Evolutionary conservation across 306 rosid species (phyloP).

Genomic region (Delonix regia): DNA sequence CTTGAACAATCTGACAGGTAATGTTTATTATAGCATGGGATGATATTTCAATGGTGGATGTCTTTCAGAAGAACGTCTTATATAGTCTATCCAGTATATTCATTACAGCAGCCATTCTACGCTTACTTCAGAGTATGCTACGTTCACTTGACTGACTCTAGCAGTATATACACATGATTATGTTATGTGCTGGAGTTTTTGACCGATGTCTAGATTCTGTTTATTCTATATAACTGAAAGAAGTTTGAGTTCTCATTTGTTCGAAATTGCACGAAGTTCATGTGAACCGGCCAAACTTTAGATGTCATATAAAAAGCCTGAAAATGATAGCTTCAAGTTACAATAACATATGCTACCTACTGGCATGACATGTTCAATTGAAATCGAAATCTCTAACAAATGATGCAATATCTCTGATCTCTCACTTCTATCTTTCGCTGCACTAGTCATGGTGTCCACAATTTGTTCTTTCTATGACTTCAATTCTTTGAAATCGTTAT

Average conservation of each 20-base stretch:
- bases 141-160: slow-evolving; percentile 33
- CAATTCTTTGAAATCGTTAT: slow-evolving; percentile 17
- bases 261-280: slow-evolving; percentile 21
- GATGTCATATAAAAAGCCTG: slow-evolving; percentile 21
- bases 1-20: slow-evolving; percentile 55
- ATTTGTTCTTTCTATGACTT: slow-evolving; percentile 23
- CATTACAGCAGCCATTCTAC: slow-evolving; percentile 95
- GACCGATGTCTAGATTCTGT: slow-evolving; percentile 5
- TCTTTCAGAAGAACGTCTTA: slow-evolving; percentile 68
- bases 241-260: slow-evolving; percentile 29
- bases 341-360: background rate
- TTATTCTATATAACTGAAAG: slow-evolving; percentile 14
- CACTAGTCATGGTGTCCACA: background rate
- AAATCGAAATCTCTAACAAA: slow-evolving; percentile 12
- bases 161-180: background rate
- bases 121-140: slow-evolving; percentile 83
- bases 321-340: slow-evolving; percentile 11
- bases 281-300: slow-evolving; percentile 14
- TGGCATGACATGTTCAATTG: slow-evolving; percentile 1
- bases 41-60: slow-evolving; percentile 53
- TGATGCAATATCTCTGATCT: slow-evolving; percentile 14
- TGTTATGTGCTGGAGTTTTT: background rate
- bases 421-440: slow-evolving; percentile 15
- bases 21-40: slow-evolving; percentile 78
- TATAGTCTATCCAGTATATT: slow-evolving; percentile 78